Conservation (phyloP, 352 stramenopile species). For the Globisporangium takayamanum region DNA sequence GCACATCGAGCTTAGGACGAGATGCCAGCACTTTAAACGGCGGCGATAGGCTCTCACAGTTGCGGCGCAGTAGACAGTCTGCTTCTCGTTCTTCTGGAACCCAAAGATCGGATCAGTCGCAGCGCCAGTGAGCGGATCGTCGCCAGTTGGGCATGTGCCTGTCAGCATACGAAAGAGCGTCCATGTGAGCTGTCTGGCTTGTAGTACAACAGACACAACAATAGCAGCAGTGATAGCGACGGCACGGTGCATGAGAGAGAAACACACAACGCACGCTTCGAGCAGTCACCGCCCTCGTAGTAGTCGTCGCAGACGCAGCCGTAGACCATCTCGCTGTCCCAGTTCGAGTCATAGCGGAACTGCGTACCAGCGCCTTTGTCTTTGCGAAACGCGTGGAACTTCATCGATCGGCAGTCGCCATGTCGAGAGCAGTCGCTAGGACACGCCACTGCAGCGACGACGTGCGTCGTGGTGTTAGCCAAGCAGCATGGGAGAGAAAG, state of each 20-base stretch:
- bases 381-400: conserved; percentile 50
- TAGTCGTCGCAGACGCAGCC: conserved; percentile 85
- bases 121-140: conserved; percentile 68
- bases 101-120: conserved; percentile 57
- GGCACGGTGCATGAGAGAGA: neutral
- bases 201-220: neutral
- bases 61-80: conserved; percentile 57
- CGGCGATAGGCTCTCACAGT: conserved; percentile 27
- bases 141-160: conserved; percentile 49
- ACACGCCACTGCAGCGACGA: conserved; percentile 43
- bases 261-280: conserved; percentile 30
- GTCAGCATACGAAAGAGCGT: neutral
- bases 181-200: neutral
- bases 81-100: conserved; percentile 79
- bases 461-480: too few species aligned
- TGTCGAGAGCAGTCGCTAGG: conserved; percentile 53
- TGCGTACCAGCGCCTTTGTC: conserved; percentile 41
- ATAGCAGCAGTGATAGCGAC: neutral
- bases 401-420: conserved; percentile 71
- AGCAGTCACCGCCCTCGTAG: conserved; percentile 85
- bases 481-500: neutral
- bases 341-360: conserved; percentile 50
- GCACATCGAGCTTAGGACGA: too few species aligned
- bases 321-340: conserved; percentile 87
- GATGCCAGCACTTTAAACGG: too few species aligned